phyloP scores from a whole-genome alignment of 768 basidiomycete species.

The Kwoniella mangroviensis region DNA sequence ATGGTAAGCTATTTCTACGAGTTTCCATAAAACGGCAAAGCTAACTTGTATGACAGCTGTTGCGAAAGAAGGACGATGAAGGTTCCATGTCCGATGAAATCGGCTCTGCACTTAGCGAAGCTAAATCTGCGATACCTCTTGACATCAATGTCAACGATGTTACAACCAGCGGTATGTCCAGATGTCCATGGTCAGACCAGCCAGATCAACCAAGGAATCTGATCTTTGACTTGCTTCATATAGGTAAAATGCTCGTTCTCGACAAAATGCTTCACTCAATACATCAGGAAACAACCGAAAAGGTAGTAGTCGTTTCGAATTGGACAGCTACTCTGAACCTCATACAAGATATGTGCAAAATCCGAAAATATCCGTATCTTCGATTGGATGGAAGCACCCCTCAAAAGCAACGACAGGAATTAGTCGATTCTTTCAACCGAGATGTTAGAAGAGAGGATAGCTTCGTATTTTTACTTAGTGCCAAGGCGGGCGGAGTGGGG shows the following conservation, averaged over 20 bases:
- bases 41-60: conserved; percentile 21
- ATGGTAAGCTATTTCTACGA: conserved; percentile 63
- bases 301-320: conserved; percentile 90
- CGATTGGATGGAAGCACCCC: conserved; percentile 78
- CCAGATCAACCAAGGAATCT: background rate
- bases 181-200: background rate
- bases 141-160: conserved; percentile 62
- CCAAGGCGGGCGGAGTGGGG: conserved; percentile 94
- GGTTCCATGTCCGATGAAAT: conserved; percentile 62
- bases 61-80: conserved; percentile 67
- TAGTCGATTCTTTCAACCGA: conserved; percentile 87
- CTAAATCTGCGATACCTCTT: conserved; percentile 49
- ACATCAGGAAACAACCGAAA: conserved; percentile 73
- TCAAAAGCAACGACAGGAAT: conserved; percentile 61
- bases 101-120: conserved; percentile 30
- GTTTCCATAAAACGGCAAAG: background rate
- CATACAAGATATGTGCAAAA: conserved; percentile 81
- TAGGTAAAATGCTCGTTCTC: conserved; percentile 52
- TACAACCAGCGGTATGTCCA: conserved; percentile 73
- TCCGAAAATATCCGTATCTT: conserved; percentile 73
- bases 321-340: conserved; percentile 93
- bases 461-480: conserved; percentile 88
- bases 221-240: background rate
- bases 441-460: conserved; percentile 67
- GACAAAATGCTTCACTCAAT: conserved; percentile 47